Evolutionary conservation across 192 early-diverging fungal genomes (phyloP).

Genomic region (Coemansia sp.): DNA sequence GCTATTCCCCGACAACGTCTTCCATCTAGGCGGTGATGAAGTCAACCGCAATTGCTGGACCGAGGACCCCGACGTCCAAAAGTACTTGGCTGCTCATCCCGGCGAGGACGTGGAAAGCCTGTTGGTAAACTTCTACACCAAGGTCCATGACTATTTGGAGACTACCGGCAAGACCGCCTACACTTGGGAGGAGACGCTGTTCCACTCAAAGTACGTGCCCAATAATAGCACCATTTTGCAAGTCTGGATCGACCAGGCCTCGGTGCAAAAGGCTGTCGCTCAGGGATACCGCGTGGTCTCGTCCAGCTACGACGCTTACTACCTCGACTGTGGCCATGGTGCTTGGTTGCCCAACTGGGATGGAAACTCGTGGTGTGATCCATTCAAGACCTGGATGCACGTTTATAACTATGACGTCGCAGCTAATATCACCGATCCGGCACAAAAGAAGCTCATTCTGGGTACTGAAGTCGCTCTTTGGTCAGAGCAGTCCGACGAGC

Average conservation of each 20-base stretch:
- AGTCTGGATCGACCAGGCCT: slow-evolving; percentile 64
- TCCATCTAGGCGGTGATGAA: slow-evolving; percentile 81
- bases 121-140: slow-evolving; percentile 55
- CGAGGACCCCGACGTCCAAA: slow-evolving; percentile 49
- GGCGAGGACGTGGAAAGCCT: slow-evolving; percentile 31
- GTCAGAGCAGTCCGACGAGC: slow-evolving; percentile 69
- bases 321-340: slow-evolving; percentile 77
- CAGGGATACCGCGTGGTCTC: slow-evolving; percentile 67
- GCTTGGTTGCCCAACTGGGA: slow-evolving; percentile 70
- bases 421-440: slow-evolving; percentile 56
- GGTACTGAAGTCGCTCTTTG: slow-evolving; percentile 70
- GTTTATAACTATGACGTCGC: slow-evolving; percentile 67
- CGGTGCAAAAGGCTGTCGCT: slow-evolving; percentile 56
- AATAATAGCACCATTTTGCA: slow-evolving; percentile 65
- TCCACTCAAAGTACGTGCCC: slow-evolving; percentile 55
- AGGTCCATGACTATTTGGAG: slow-evolving; percentile 59
- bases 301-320: slow-evolving; percentile 60
- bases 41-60: slow-evolving; percentile 71
- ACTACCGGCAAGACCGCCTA: slow-evolving; percentile 62
- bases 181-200: slow-evolving; percentile 81
- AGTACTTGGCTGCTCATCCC: slow-evolving; percentile 30
- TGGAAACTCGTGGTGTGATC: slow-evolving; percentile 73
- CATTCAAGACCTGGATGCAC: slow-evolving; percentile 75
- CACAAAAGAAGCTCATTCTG: slow-evolving; percentile 60
- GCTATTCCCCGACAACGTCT: slow-evolving; percentile 69